Conservation (phyloP, 371 early-diverging fungal genomes). For the Mortierella polycephala region DNA sequence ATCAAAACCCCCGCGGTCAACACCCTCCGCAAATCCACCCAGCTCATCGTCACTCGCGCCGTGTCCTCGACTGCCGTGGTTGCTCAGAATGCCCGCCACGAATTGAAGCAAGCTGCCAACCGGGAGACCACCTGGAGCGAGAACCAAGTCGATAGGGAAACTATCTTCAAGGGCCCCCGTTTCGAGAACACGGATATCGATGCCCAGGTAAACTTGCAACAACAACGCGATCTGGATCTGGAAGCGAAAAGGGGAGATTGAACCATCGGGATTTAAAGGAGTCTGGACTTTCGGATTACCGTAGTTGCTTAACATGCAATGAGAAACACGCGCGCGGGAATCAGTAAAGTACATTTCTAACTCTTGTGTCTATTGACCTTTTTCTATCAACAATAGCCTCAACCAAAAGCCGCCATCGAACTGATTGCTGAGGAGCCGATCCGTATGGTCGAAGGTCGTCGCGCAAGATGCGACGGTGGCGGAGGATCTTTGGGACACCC, state of each 20-base stretch:
- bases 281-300: background rate
- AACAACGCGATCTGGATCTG: background rate
- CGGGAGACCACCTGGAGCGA: constrained; percentile 80
- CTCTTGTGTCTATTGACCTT: background rate
- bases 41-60: constrained; percentile 28
- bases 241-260: background rate
- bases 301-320: too few species aligned
- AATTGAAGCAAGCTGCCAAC: constrained; percentile 78
- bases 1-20: constrained; percentile 30
- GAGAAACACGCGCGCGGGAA: too few species aligned
- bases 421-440: constrained; percentile 91
- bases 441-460: constrained; percentile 75
- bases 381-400: constrained; percentile 72
- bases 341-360: background rate
- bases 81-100: constrained; percentile 30
- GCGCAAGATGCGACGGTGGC: constrained; percentile 92
- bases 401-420: constrained; percentile 91
- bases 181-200: constrained; percentile 90
- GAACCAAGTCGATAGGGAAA: constrained; percentile 74
- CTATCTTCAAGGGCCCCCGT: constrained; percentile 85
- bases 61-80: constrained; percentile 28
- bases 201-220: constrained; percentile 71
- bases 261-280: background rate
- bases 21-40: constrained; percentile 14
- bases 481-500: constrained; percentile 95